A percentile compares a stretch with the other conserved stretches of the same genome.
Evolutionary conservation across 257 asterid species (phyloP).

Genomic region (Parsonsia alboflavescens): DNA sequence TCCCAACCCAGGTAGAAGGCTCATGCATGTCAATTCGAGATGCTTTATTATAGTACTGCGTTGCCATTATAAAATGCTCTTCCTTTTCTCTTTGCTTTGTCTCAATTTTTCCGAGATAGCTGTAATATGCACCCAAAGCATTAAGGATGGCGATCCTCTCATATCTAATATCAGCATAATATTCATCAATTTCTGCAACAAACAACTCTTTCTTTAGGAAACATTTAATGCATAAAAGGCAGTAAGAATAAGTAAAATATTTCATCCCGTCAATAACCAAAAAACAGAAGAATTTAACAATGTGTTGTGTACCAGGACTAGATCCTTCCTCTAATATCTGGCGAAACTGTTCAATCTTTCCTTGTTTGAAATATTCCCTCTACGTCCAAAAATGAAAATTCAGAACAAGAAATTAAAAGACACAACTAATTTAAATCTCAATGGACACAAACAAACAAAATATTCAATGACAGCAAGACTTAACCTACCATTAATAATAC

Average conservation of each 20-base stretch:
- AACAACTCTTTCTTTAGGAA: constrained; percentile 14
- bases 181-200: constrained; percentile 91
- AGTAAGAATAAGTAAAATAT: neutral
- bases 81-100: constrained; percentile 86
- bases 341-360: constrained; percentile 78
- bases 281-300: neutral
- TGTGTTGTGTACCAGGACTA: constrained; percentile 66
- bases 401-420: neutral
- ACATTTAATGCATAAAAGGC: neutral
- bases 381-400: constrained; percentile 33
- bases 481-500: neutral
- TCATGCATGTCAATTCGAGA: constrained; percentile 98
- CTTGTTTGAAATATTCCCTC: constrained; percentile 99
- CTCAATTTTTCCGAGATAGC: constrained; percentile 88
- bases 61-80: constrained; percentile 86
- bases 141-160: constrained; percentile 95
- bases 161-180: constrained; percentile 92
- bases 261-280: neutral
- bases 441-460: neutral
- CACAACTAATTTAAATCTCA: neutral
- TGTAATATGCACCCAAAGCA: constrained; percentile 96
- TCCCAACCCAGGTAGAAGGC: constrained; percentile 99
- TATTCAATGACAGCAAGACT: neutral
- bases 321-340: constrained; percentile 99
- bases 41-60: constrained; percentile 94